Evolutionary conservation across 805 yeast species (phyloP).

Genomic region (Yamadazyma scolyti): DNA sequence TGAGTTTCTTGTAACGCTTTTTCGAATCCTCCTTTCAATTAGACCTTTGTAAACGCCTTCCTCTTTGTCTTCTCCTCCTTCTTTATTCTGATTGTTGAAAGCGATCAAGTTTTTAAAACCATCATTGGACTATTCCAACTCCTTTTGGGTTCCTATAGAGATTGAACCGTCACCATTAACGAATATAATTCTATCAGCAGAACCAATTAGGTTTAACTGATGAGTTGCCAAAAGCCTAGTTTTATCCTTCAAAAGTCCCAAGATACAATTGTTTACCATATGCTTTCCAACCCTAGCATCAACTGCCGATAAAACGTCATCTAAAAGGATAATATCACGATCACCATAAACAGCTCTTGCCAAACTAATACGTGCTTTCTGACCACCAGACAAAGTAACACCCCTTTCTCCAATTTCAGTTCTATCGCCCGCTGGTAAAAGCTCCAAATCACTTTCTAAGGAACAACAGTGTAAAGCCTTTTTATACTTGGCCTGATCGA

Average conservation of each 20-base stretch:
- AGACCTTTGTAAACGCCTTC: conserved; percentile 14
- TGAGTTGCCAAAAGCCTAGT: conserved; percentile 36
- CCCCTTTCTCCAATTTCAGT: conserved; percentile 39
- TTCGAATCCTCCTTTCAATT: conserved; percentile 14
- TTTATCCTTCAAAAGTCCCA: conserved; percentile 23
- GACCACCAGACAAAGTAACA: conserved; percentile 36
- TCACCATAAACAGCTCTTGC: conserved; percentile 33
- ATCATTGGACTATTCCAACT: conserved; percentile 18
- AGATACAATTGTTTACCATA: conserved; percentile 27
- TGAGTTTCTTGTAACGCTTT: conserved; percentile 20
- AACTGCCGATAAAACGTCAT: conserved; percentile 36
- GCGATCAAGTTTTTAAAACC: conserved; percentile 28
- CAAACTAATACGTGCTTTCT: conserved; percentile 32
- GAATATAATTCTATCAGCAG: conserved; percentile 28
- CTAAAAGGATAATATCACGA: conserved; percentile 26
- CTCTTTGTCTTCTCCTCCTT: conserved; percentile 16
- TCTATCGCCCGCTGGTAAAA: conserved; percentile 30
- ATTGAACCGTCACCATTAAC: conserved; percentile 30
- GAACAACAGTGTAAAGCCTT: conserved; percentile 26
- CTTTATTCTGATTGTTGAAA: conserved; percentile 16
- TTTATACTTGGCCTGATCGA: conserved; percentile 19
- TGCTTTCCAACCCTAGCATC: conserved; percentile 37
- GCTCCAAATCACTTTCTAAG: conserved; percentile 27
- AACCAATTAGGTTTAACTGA: conserved; percentile 29
- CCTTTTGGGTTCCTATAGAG: conserved; percentile 27